phyloP scores from a whole-genome alignment of 768 basidiomycete genomes.

The Agaricus blazei region DNA sequence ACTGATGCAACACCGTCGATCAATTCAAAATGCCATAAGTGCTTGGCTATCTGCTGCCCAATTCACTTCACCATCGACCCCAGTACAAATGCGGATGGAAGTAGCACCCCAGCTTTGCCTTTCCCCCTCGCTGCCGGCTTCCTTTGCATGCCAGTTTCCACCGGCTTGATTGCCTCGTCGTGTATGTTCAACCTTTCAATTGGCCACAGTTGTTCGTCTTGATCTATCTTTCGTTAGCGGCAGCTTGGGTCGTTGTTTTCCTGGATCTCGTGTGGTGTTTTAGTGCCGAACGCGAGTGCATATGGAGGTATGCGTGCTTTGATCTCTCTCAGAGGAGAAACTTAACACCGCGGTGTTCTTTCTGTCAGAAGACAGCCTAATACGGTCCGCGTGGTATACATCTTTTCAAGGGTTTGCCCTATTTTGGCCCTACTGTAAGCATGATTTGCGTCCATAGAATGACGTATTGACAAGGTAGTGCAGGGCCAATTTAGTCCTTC shows the following conservation, averaged over 20 bases:
- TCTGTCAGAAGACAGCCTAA: neutral
- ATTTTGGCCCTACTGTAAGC: neutral
- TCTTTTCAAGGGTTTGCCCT: neutral
- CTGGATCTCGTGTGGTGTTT: neutral
- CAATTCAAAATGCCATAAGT: too few relatives aligned
- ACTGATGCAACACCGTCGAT: too few relatives aligned
- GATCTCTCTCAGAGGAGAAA: too few relatives aligned
- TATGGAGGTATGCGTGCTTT: neutral
- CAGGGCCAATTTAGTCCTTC: neutral
- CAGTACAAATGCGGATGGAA: too few relatives aligned
- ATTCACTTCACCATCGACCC: too few relatives aligned
- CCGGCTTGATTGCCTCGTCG: neutral
- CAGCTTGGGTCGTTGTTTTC: neutral
- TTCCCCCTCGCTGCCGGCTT: neutral
- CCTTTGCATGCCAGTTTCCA: neutral
- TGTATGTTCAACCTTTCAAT: neutral
- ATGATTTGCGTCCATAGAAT: too few relatives aligned
- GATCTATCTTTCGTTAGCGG: neutral
- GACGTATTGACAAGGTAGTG: neutral
- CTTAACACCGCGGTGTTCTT: too few relatives aligned
- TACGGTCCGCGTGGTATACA: neutral
- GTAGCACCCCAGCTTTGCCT: too few relatives aligned
- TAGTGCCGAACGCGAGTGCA: neutral
- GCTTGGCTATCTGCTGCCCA: too few relatives aligned
- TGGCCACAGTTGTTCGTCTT: neutral